Conservation (phyloP, 306 rosid species). For the Adenanthera pavonina region DNA sequence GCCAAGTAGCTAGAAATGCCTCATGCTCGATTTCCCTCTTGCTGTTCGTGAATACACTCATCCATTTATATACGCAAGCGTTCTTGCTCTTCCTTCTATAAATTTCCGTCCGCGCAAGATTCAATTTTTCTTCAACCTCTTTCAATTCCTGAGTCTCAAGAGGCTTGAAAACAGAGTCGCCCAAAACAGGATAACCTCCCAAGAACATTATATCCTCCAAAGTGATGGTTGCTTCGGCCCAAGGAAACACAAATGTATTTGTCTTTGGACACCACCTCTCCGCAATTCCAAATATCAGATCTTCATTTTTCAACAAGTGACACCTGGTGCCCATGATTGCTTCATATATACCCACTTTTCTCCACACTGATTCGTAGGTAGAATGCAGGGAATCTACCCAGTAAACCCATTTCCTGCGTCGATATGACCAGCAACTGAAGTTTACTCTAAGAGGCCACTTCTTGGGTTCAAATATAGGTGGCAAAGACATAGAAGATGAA, state of each 20-base stretch:
- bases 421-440: slow-evolving; percentile 39
- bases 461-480: neutral
- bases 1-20: too few species aligned
- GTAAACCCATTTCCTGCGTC: slow-evolving; percentile 19
- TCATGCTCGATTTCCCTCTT: slow-evolving; percentile 54
- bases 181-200: too few species aligned
- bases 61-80: slow-evolving; percentile 21
- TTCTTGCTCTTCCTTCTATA: neutral
- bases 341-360: too few species aligned
- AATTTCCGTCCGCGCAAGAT: slow-evolving; percentile 16
- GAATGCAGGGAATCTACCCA: slow-evolving; percentile 47
- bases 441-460: slow-evolving; percentile 33
- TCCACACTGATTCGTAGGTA: neutral
- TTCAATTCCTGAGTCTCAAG: too few species aligned
- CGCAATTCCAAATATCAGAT: too few species aligned
- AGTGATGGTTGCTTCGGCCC: slow-evolving; percentile 63
- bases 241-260: slow-evolving; percentile 50
- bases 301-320: too few species aligned
- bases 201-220: slow-evolving; percentile 60
- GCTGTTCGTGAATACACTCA: slow-evolving; percentile 36
- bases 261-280: slow-evolving; percentile 50
- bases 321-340: too few species aligned
- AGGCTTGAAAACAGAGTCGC: too few species aligned
- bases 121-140: slow-evolving; percentile 23
- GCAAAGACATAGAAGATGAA: slow-evolving; percentile 11